These are phyloP conservation scores for Paspalum notatum DNA, from an alignment of 176 grass and related monocot species.

Conservation along the genomic window DNA sequence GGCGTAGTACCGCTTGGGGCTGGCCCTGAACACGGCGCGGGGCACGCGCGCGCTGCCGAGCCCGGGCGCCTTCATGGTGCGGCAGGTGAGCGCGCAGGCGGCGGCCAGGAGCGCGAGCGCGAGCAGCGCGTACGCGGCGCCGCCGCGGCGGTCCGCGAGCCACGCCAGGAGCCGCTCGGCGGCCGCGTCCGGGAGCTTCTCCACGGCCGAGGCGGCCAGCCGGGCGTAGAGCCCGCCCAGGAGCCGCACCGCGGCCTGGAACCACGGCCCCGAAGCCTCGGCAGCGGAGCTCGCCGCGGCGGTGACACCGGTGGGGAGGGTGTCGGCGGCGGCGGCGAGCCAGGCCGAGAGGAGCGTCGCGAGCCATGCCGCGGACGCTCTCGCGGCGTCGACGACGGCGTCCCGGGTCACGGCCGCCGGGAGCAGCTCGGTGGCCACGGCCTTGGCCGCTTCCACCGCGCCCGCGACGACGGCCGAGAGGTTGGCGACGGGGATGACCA, in stretches of 20 bases:
- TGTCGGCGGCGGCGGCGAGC: slow-evolving; percentile 7
- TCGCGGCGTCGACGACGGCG: neutral
- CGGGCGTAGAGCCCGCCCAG: neutral
- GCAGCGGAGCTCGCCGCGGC: neutral
- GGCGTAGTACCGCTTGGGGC: slow-evolving; percentile 36
- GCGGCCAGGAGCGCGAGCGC: neutral
- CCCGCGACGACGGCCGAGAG: slow-evolving; percentile 21
- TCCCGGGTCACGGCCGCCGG: slow-evolving; percentile 12
- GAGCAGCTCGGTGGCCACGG: slow-evolving; percentile 27
- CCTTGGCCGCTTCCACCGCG: neutral
- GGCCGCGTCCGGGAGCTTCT: slow-evolving; percentile 26
- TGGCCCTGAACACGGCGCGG: slow-evolving; percentile 32
- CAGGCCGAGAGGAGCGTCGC: slow-evolving; percentile 18
- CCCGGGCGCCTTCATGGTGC: slow-evolving; percentile 45
- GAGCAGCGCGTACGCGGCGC: neutral
- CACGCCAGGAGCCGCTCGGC: slow-evolving; percentile 15
- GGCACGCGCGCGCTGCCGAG: slow-evolving; percentile 35
- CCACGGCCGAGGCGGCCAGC: slow-evolving; percentile 18
- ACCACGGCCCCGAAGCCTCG: neutral
- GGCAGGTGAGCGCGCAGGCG: slow-evolving; percentile 37
- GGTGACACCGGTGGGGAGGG: neutral
- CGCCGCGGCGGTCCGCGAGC: neutral
- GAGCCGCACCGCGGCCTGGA: neutral
- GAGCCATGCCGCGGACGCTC: slow-evolving; percentile 6
- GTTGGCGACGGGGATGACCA: slow-evolving; percentile 30